Evolutionary conservation across 495 filamentous ascomycete species (phyloP).

Genomic region (Letharia columbiana): DNA sequence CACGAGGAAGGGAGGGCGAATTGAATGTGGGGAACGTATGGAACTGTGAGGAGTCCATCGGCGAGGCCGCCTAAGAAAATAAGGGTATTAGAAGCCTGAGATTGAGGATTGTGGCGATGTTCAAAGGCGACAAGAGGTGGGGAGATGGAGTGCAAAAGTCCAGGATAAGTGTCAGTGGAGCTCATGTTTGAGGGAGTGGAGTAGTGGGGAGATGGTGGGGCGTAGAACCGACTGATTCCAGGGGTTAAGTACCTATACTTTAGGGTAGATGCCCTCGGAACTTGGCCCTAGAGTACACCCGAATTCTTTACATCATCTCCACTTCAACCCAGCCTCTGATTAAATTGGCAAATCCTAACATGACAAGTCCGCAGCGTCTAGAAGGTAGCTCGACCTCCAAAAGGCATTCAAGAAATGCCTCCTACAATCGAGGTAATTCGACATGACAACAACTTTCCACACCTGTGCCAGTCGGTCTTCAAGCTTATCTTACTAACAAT

Average conservation of each 20-base stretch:
- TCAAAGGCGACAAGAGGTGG: slow-evolving; percentile 23
- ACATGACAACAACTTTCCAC: not conserved
- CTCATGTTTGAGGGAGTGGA: slow-evolving; percentile 1
- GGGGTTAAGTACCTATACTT: too few species aligned
- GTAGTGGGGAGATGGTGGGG: not conserved
- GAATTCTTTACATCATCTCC: too few species aligned
- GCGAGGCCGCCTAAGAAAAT: slow-evolving; percentile 80
- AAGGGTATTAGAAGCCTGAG: slow-evolving; percentile 50
- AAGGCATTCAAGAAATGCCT: slow-evolving; percentile 20
- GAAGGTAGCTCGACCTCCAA: slow-evolving; percentile 12
- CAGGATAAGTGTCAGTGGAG: slow-evolving; percentile 3
- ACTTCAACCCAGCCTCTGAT: not conserved
- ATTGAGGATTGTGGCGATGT: slow-evolving; percentile 12
- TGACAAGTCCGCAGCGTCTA: slow-evolving; percentile 11
- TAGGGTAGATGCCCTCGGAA: too few species aligned
- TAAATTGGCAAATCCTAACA: not conserved
- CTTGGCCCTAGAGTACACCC: too few species aligned
- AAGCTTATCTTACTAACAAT: slow-evolving; percentile 21
- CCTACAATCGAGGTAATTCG: slow-evolving; percentile 18
- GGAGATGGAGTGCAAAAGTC: slow-evolving; percentile 15
- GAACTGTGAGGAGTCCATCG: slow-evolving; percentile 65
- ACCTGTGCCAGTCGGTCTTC: not conserved
- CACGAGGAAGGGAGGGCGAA: slow-evolving; percentile 52
- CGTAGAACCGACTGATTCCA: too few species aligned
- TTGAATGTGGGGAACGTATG: slow-evolving; percentile 50